A percentile compares a stretch with the other conserved stretches of the same genome.
Evolutionary conservation across 768 basidiomycete genomes (phyloP).

Genomic region (Phaeotremella skinneri): DNA sequence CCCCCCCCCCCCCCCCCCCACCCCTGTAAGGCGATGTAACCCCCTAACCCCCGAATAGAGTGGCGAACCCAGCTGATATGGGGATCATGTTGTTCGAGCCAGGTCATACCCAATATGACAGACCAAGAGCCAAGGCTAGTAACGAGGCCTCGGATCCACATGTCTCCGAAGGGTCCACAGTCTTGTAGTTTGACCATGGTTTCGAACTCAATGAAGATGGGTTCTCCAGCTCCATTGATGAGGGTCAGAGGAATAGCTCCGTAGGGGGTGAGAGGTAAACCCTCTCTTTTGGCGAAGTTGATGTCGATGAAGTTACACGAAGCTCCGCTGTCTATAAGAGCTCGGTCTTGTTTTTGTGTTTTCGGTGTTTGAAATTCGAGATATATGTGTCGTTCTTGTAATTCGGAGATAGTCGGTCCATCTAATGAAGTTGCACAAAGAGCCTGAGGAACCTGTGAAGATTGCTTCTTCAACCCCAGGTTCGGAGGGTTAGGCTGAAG

Average conservation of each 20-base stretch:
- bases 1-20: too few relatives aligned
- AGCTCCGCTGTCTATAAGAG: slow-evolving; percentile 4
- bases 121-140: neutral
- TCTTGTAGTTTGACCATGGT: neutral
- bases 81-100: neutral
- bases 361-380: neutral
- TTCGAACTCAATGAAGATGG: neutral
- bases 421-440: neutral
- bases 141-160: neutral
- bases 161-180: neutral
- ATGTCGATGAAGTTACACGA: slow-evolving; percentile 4
- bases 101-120: neutral
- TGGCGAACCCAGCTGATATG: neutral
- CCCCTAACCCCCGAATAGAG: too few relatives aligned
- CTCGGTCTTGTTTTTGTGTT: neutral
- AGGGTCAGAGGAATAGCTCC: neutral
- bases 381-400: neutral
- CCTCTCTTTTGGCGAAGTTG: neutral
- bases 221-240: neutral
- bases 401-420: neutral
- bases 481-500: slow-evolving; percentile 1
- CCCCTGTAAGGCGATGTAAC: too few relatives aligned
- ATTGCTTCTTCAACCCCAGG: neutral
- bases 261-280: neutral
- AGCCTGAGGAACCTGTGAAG: neutral